Base-by-base conservation (phyloP, 2,329 filamentous ascomycete species). In the Mollisiaceae sp. region DNA sequence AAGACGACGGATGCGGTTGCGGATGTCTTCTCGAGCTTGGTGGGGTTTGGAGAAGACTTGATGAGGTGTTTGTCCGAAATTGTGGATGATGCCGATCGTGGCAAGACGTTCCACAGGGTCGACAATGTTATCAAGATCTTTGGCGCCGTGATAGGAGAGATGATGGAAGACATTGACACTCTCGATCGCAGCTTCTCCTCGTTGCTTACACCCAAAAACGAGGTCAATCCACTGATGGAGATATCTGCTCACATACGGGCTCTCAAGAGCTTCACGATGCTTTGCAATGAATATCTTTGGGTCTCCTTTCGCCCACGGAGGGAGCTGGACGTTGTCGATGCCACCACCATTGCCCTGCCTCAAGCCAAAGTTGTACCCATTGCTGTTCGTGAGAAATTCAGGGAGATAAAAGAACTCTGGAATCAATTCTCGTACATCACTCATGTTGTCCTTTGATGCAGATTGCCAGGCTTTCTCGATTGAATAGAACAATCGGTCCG, bases 401-500 rank as follows among this genome's bases (percentile, higher is more conserved):
- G 95, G 94, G 1, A 99, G 84, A 72, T 94, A 99, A 80, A 97
- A 99, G 78, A 99, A 99, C 74, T 99, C 95, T 0, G 95, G 95
- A 20, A 93, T 98, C 27, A 99, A 82, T 77, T 99, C 95, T 70
- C 95, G 86, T 2, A 99, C 94, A 77, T 99, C 95, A 0, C 92
- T 92, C 83, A 97, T 96, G 75, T 94, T 97, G 66, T 92, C 91
- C 64, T 86, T 86, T 0, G 95, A 97, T 1, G 94, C 91, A 1
- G 94, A 98, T 56, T 88, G 86, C 95, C 95, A 99, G 1, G 94
- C 91, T 64, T 92, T 93, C 64, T 91, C 89, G 39, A 99, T 90
- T 0, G 94, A 98, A 77, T 95, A 95, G 79, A 99, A 99, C 52
- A 99, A 83, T 43, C 95, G 88, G 75, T 99, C 96, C 1, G 95